Evolutionary conservation across 2,329 filamentous ascomycete genomes (phyloP), one percentile per base, ranked within the genome.

Genomic region (Metarhizium rileyi): DNA sequence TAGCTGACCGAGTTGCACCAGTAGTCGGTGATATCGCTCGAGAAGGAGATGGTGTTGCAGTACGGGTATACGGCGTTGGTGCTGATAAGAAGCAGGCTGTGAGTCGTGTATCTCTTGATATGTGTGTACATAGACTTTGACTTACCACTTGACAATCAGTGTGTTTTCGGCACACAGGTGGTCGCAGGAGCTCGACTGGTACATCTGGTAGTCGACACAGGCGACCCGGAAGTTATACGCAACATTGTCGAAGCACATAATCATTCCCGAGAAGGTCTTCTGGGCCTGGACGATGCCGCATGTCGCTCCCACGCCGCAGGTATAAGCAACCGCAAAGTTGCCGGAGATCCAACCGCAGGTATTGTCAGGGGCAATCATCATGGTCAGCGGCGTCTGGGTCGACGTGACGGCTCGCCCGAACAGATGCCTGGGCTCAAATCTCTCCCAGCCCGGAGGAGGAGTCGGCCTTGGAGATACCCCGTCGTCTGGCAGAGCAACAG

Each of bases 271-370:
- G 6, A 48, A 49, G 12, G 51, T 53, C 4, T 53, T 47, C 3
- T 60, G 52, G 4, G 65, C 54, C 1, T 67, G 66, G 44, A 71
- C 60, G 47, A 76, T 64, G 33, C 69, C 67, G 47, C 74, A 77
- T 18, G 59, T 65, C 30, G 56, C 58, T 23, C 52, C 54, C 18
- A 45, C 53, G 14, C 56, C 57, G 53, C 74, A 77, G 12, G 63
- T 69, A 54, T 68, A 73, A 4, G 63, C 63, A 2, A 65, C 67
- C 20, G 62, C 71, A 12, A 63, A 49, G 26, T 61, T 63, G 28
- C 68, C 74, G 27, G 64, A 65, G 36, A 77, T 59, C 56, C 66
- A 78, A 53, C 75, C 75, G 51, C 75, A 78, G 0, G 71, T 75
- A 52, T 74, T 73, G 56, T 76, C 73, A 1, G 71, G 70, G 10